Conservation (phyloP, 1,139 yeast species). For the Scheffersomyces stambukii region DNA sequence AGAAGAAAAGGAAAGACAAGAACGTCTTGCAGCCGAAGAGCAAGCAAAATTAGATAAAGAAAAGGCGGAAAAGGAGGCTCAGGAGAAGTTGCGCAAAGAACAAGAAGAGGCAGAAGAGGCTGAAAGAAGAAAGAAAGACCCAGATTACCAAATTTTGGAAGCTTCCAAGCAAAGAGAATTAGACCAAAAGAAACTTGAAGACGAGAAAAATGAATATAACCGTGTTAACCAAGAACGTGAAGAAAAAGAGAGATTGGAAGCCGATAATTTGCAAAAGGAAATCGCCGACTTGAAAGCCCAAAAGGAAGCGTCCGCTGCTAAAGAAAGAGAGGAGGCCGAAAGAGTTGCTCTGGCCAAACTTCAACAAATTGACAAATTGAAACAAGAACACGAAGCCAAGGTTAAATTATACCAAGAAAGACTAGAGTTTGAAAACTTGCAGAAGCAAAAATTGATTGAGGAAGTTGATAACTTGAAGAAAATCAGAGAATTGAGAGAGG, state of each 20-base stretch:
- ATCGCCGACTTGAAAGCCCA: conserved; percentile 27
- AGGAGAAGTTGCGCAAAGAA: conserved; percentile 15
- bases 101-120: conserved; percentile 16
- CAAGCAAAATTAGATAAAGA: conserved; percentile 32
- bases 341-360: conserved; percentile 29
- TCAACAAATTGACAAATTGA: conserved; percentile 31
- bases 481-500: conserved; percentile 36
- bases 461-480: conserved; percentile 39
- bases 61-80: conserved; percentile 16
- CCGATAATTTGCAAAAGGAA: conserved; percentile 22
- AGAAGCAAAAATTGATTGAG: conserved; percentile 31
- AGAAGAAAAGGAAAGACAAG: conserved; percentile 28
- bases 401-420: conserved; percentile 26
- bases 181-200: conserved; percentile 23
- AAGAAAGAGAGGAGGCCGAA: conserved; percentile 29
- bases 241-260: conserved; percentile 22
- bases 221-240: conserved; percentile 23
- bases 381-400: conserved; percentile 30
- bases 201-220: conserved; percentile 26
- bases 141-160: conserved; percentile 25
- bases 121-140: conserved; percentile 18
- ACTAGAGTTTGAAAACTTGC: conserved; percentile 33
- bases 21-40: conserved; percentile 25
- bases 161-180: conserved; percentile 24
- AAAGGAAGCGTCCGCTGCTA: conserved; percentile 20